Conservation (phyloP, 83 land plant genomes). For the Picea engelmannii region DNA sequence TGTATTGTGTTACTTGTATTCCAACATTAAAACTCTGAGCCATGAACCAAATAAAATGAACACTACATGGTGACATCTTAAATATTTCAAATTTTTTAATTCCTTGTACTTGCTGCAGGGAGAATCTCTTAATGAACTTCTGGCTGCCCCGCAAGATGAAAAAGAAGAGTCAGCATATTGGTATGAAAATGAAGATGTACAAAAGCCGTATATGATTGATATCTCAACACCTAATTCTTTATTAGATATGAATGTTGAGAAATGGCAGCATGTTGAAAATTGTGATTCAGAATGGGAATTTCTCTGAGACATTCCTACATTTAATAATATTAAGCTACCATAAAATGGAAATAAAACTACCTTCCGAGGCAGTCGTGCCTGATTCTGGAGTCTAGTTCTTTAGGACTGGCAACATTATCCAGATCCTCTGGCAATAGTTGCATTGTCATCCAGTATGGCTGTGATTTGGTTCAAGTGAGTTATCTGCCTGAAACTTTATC, state of each 20-base stretch:
- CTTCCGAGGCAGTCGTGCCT: not conserved
- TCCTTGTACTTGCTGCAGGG: not conserved
- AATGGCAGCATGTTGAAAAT: constrained; percentile 1
- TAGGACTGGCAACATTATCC: not conserved
- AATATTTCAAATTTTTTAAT: not conserved
- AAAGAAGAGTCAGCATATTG: constrained; percentile 2
- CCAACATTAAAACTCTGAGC: too few species aligned
- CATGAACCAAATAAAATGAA: too few species aligned
- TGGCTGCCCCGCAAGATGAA: not conserved
- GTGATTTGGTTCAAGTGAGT: not conserved
- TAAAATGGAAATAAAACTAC: not conserved
- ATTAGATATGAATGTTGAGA: not conserved
- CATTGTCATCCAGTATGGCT: not conserved
- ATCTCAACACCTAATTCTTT: too few species aligned
- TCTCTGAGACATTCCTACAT: not conserved
- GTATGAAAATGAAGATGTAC: constrained; percentile 1
- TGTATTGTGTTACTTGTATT: too few species aligned
- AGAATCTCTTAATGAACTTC: not conserved
- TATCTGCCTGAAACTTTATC: not conserved
- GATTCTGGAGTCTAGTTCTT: not conserved
- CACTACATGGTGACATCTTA: not conserved
- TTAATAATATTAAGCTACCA: not conserved
- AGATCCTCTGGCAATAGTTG: not conserved
- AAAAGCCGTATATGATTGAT: not conserved
- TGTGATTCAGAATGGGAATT: not conserved